phyloP scores from a whole-genome alignment of 148 eudicot genomes.

The Vaccinium vitisidaea region DNA sequence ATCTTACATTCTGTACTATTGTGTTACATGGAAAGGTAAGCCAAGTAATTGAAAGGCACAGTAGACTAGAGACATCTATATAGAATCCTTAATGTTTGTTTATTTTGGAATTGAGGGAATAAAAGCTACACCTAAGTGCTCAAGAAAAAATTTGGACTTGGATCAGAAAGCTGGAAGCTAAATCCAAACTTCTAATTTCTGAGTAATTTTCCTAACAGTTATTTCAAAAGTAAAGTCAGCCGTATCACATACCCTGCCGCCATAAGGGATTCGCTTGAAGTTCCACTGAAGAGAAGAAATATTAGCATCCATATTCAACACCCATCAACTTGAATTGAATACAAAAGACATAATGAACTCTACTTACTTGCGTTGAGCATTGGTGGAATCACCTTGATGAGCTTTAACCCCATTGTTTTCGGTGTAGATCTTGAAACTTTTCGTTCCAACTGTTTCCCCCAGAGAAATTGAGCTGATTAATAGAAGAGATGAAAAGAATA shows the following conservation, averaged over 20 bases:
- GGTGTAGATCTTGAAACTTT: conserved; percentile 39
- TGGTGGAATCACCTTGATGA: conserved; percentile 12
- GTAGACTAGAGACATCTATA: not conserved
- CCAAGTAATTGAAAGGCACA: not conserved
- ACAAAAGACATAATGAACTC: not conserved
- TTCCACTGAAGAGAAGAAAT: not conserved
- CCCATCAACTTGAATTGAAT: not conserved
- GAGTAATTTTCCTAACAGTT: not conserved
- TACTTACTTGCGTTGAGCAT: conserved; percentile 32
- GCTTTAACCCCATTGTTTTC: conserved; percentile 28
- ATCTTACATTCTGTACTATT: not conserved
- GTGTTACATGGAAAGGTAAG: not conserved
- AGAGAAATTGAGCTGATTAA: not conserved
- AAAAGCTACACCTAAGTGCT: not conserved
- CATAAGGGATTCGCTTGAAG: conserved; percentile 3
- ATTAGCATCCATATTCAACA: not conserved
- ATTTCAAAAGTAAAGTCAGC: conserved; percentile 10
- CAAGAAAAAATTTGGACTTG: not conserved
- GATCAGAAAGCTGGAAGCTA: not conserved
- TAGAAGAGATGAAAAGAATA: not conserved
- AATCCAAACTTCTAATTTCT: conserved; percentile 1
- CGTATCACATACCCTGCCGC: not conserved
- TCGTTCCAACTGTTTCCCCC: conserved; percentile 26
- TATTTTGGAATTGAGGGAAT: not conserved
- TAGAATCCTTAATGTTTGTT: not conserved